Evolutionary conservation across 2,329 filamentous ascomycete genomes (phyloP).

Genomic region (Cryoendolithus antarcticus): DNA sequence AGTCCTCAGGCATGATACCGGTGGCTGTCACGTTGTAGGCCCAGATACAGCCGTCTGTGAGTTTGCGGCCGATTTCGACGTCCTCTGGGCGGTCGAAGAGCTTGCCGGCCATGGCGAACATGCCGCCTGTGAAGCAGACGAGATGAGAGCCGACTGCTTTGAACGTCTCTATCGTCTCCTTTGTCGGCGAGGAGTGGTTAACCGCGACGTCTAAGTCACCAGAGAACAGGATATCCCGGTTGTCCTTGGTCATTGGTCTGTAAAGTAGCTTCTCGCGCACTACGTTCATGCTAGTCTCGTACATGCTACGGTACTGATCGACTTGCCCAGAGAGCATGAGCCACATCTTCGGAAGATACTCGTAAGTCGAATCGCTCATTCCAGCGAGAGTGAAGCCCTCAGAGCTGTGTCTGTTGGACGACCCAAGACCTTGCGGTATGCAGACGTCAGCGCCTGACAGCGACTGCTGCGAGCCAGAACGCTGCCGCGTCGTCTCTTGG

Average conservation of each 20-base stretch:
- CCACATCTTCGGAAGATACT: constrained; percentile 52
- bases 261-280: constrained; percentile 65
- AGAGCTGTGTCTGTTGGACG: constrained; percentile 30
- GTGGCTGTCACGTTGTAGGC: constrained; percentile 37
- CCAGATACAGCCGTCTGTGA: constrained; percentile 46
- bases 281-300: constrained; percentile 54
- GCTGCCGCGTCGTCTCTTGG: constrained; percentile 1
- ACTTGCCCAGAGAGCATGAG: constrained; percentile 64
- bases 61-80: constrained; percentile 35
- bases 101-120: constrained; percentile 41
- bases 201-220: constrained; percentile 38
- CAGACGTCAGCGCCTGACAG: constrained; percentile 27
- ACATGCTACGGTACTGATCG: constrained; percentile 60
- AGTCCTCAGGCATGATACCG: constrained; percentile 44
- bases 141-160: constrained; percentile 38
- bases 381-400: constrained; percentile 44
- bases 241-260: constrained; percentile 58
- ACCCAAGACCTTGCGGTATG: constrained; percentile 46
- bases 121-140: constrained; percentile 43
- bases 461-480: background rate
- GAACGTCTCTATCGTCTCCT: constrained; percentile 22
- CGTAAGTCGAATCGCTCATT: constrained; percentile 45
- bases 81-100: constrained; percentile 40
- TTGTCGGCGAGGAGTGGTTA: constrained; percentile 29
- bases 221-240: constrained; percentile 61